Percentiles rank a stretch among this genome's conserved stretches.
Conservation (phyloP, 2,329 filamentous ascomycete species). For the Meredithiella fracta region DNA sequence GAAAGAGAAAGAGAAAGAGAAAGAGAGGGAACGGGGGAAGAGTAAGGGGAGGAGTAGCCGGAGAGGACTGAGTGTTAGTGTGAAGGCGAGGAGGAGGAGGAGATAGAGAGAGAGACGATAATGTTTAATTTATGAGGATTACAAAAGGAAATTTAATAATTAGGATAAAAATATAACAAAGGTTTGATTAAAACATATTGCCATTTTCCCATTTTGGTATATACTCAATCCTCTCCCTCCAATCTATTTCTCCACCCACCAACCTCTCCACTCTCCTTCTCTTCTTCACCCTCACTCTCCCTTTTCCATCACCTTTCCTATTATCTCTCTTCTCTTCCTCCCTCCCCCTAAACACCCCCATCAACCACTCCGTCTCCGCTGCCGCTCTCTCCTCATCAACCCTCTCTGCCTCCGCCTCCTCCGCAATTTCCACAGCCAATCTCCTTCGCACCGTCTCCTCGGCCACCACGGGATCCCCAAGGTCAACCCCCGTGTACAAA, state of each 20-base stretch:
- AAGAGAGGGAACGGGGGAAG: conserved; percentile 19
- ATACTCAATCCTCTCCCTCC: conserved; percentile 25
- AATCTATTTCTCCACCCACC: conserved; percentile 17
- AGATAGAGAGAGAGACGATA: neutral
- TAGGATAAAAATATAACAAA: neutral
- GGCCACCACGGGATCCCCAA: conserved; percentile 24
- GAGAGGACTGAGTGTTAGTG: neutral
- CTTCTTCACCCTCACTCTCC: conserved; percentile 18
- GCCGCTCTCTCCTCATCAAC: conserved; percentile 26
- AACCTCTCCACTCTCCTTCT: conserved; percentile 18
- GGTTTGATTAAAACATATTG: conserved; percentile 11
- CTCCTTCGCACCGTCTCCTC: conserved; percentile 23
- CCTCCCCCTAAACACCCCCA: conserved; percentile 26
- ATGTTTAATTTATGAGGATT: neutral
- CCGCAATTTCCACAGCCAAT: conserved; percentile 26
- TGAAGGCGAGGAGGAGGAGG: neutral
- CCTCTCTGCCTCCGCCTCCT: conserved; percentile 29
- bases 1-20: conserved; percentile 21
- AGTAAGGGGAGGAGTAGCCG: conserved; percentile 10
- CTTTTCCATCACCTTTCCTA: conserved; percentile 14
- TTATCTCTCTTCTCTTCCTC: conserved; percentile 23
- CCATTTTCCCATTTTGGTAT: conserved; percentile 28
- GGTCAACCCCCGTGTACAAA: conserved; percentile 25
- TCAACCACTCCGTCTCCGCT: conserved; percentile 29
- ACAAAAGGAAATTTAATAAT: neutral